These are phyloP conservation scores for Gossypium stocksii DNA, from an alignment of 345 rosid genomes.

Conservation along the genomic window DNA sequence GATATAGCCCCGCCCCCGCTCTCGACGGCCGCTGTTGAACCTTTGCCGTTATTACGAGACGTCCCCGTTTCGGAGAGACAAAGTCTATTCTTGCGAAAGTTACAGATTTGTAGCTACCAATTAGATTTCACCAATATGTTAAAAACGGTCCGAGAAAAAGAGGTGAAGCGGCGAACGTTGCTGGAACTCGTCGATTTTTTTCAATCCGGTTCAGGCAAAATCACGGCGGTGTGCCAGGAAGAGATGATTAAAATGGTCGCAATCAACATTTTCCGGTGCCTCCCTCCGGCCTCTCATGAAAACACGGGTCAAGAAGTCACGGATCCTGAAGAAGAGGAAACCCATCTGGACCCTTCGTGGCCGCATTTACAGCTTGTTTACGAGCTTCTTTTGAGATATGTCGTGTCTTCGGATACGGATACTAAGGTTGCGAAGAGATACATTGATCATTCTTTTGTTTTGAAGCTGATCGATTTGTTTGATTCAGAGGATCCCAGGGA, in stretches of 20 bases:
- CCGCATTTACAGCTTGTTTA: slow-evolving; percentile 87
- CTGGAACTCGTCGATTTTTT: slow-evolving; percentile 75
- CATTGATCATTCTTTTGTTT: slow-evolving; percentile 71
- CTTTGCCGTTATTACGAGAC: slow-evolving; percentile 62
- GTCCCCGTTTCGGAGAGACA: slow-evolving; percentile 58
- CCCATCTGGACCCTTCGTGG: slow-evolving; percentile 78
- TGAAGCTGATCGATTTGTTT: slow-evolving; percentile 70
- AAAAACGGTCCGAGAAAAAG: slow-evolving; percentile 63
- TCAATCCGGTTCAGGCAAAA: slow-evolving; percentile 68
- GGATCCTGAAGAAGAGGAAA: slow-evolving; percentile 87
- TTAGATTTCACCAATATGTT: slow-evolving; percentile 57
- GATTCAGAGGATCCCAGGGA: slow-evolving; percentile 83
- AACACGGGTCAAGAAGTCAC: slow-evolving; percentile 66
- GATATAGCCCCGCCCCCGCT: slow-evolving; percentile 36
- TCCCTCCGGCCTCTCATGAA: slow-evolving; percentile 75
- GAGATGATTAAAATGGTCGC: slow-evolving; percentile 76
- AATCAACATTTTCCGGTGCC: slow-evolving; percentile 56
- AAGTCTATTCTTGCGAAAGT: slow-evolving; percentile 53
- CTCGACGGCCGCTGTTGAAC: slow-evolving; percentile 58
- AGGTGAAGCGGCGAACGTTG: slow-evolving; percentile 71
- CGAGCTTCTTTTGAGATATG: slow-evolving; percentile 66
- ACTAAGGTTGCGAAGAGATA: slow-evolving; percentile 74
- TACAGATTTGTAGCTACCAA: slow-evolving; percentile 71
- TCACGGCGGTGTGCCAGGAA: slow-evolving; percentile 67
- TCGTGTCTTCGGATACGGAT: slow-evolving; percentile 75